These are phyloP conservation scores for Neurospora africana DNA, from an alignment of 495 filamentous ascomycete genomes.

Conservation along the genomic window DNA sequence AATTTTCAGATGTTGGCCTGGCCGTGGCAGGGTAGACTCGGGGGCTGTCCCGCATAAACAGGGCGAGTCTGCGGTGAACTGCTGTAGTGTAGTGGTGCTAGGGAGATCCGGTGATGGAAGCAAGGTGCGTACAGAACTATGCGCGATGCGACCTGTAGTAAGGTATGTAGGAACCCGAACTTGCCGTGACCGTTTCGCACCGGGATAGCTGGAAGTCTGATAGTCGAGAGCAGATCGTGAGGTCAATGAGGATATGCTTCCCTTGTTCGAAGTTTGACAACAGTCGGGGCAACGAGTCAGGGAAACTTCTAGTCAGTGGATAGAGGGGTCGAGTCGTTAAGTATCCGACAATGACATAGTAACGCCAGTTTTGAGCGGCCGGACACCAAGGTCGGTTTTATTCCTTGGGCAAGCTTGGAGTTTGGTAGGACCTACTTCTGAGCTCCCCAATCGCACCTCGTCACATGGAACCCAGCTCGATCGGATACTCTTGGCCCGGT, in stretches of 20 bases:
- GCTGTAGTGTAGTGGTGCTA: background rate
- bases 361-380: background rate
- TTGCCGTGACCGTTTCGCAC: background rate
- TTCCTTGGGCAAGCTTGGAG: background rate
- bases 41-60: background rate
- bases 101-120: background rate
- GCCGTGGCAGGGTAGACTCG: background rate
- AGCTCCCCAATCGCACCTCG: background rate
- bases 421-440: background rate
- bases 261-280: background rate
- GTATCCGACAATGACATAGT: background rate
- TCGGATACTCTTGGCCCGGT: background rate
- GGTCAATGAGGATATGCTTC: background rate
- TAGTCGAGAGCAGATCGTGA: background rate
- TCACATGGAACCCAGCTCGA: background rate
- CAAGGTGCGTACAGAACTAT: background rate
- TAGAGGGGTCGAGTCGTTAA: background rate
- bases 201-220: background rate
- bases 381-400: background rate
- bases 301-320: background rate
- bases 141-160: background rate
- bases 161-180: background rate
- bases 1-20: background rate
- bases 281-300: background rate
- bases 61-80: background rate